These are phyloP conservation scores for Cyclotella cryptica DNA, from an alignment of 108 stramenopile species.

Conservation along the genomic window DNA sequence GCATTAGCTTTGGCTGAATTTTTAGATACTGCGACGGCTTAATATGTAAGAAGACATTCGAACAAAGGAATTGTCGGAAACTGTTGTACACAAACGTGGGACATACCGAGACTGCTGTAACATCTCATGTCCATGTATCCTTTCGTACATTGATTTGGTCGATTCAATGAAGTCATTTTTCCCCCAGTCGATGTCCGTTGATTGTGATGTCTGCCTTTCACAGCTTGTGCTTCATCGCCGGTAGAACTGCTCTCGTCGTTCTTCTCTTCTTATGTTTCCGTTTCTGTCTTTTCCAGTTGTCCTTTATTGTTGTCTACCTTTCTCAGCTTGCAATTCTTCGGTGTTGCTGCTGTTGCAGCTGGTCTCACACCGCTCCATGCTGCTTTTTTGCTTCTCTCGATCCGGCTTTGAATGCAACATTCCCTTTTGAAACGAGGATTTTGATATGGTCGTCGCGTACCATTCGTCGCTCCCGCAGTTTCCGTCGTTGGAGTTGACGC, in stretches of 20 bases:
- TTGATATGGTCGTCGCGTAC: too few relatives aligned
- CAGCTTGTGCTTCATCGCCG: background rate
- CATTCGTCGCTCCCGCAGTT: too few relatives aligned
- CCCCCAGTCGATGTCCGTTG: background rate
- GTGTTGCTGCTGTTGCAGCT: slow-evolving; percentile 16
- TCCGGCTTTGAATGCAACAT: too few relatives aligned
- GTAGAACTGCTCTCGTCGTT: background rate
- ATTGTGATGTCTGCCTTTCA: background rate
- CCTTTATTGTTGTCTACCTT: background rate
- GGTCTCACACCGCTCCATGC: background rate
- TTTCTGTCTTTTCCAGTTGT: background rate
- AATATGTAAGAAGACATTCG: too few relatives aligned
- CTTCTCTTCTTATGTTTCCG: background rate
- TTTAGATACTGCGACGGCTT: background rate
- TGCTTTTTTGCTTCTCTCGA: background rate
- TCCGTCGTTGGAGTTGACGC: too few relatives aligned
- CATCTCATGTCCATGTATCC: background rate
- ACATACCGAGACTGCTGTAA: too few relatives aligned
- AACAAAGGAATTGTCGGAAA: too few relatives aligned
- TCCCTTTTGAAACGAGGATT: too few relatives aligned
- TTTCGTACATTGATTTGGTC: background rate
- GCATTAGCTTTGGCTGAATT: slow-evolving; percentile 4
- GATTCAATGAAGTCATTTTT: background rate
- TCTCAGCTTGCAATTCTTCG: background rate
- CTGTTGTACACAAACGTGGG: too few relatives aligned